Conservation (phyloP, 2,329 filamentous ascomycete genomes). For the Ascochyta lentis region DNA sequence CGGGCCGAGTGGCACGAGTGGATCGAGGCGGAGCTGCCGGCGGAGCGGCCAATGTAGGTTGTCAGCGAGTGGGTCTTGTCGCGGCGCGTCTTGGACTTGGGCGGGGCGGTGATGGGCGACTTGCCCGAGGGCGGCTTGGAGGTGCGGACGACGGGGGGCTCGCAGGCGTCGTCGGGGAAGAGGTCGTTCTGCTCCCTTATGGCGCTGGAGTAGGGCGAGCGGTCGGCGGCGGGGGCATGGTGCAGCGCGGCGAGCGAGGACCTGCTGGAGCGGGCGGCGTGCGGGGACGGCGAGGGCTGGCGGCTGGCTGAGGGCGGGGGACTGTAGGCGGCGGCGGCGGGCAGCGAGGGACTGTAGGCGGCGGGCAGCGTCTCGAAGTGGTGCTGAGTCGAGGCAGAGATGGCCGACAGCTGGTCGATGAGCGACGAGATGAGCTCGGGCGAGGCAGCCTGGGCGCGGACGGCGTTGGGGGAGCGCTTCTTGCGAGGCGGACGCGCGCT, state of each 20-base stretch:
- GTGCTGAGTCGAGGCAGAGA: conserved; percentile 68
- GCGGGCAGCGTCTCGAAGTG: conserved; percentile 65
- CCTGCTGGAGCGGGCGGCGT: neutral
- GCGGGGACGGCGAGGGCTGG: too few relatives aligned
- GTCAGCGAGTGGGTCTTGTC: conserved; percentile 58
- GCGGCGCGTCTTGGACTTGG: conserved; percentile 27
- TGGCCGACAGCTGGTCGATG: conserved; percentile 66
- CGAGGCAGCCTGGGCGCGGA: conserved; percentile 54
- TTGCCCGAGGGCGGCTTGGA: conserved; percentile 80
- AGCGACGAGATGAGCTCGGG: conserved; percentile 73
- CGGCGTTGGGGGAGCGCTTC: conserved; percentile 44
- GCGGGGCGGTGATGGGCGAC: conserved; percentile 72
- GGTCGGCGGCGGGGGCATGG: conserved; percentile 71
- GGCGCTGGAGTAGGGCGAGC: conserved; percentile 67
- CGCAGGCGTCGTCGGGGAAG: conserved; percentile 63
- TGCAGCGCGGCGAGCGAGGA: conserved; percentile 23
- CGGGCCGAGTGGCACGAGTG: conserved; percentile 45
- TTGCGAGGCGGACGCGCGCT: neutral
- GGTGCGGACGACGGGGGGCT: conserved; percentile 78
- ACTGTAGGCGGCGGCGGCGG: conserved; percentile 9
- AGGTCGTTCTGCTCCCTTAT: conserved; percentile 57
- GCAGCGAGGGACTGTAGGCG: conserved; percentile 25
- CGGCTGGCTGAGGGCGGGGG: conserved; percentile 11
- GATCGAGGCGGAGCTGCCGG: conserved; percentile 44
- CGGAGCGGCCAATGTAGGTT: conserved; percentile 61